Conservation (phyloP, 2,329 filamentous ascomycete species). For the Botrytis pseudocinerea region DNA sequence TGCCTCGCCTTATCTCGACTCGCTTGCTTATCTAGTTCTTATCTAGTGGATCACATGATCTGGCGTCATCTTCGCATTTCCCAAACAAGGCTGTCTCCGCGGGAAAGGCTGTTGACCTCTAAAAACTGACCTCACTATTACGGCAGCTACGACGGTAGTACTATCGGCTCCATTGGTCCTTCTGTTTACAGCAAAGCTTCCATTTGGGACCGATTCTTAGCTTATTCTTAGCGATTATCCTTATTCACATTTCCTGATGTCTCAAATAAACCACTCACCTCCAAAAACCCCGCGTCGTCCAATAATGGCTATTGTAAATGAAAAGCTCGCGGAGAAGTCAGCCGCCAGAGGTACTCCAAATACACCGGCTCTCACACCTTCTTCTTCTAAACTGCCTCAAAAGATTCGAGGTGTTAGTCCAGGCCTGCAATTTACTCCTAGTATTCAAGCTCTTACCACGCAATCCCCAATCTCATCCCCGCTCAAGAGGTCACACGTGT, state of each 20-base stretch:
- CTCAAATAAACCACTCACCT: constrained; percentile 24
- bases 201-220: neutral
- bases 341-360: constrained; percentile 8
- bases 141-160: constrained; percentile 24
- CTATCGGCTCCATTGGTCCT: constrained; percentile 4
- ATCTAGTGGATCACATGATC: constrained; percentile 5
- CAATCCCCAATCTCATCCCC: constrained; percentile 18
- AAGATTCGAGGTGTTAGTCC: constrained; percentile 17
- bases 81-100: constrained; percentile 20
- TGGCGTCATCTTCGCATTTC: constrained; percentile 9
- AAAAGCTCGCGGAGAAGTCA: constrained; percentile 22
- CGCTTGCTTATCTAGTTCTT: constrained; percentile 21
- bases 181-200: neutral
- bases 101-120: constrained; percentile 16
- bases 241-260: constrained; percentile 26
- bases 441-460: constrained; percentile 18
- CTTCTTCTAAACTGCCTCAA: constrained; percentile 21
- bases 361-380: constrained; percentile 16
- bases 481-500: constrained; percentile 14
- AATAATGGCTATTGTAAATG: constrained; percentile 27
- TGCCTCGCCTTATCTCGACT: constrained; percentile 19
- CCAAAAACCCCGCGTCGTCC: constrained; percentile 26
- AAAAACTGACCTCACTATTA: constrained; percentile 14
- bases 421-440: neutral
- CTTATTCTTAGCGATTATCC: constrained; percentile 10